Base-by-base conservation (phyloP, 2,329 filamentous ascomycete species). In the Chaetothyriales sp. region DNA sequence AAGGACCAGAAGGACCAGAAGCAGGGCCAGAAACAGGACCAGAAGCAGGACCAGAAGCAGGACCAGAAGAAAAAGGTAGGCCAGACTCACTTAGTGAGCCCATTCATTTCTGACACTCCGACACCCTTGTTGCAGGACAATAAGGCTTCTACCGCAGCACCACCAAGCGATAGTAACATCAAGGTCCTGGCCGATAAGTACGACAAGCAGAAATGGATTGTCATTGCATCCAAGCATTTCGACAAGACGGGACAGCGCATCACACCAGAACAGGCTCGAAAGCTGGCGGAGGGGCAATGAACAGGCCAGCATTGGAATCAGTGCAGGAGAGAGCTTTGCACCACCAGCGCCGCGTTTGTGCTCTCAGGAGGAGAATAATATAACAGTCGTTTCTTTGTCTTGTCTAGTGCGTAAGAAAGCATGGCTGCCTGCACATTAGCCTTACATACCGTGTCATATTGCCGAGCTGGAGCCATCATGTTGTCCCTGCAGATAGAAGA, bases 181-280 rank as follows among this genome's bases (percentile, higher is more conserved):
- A 51, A 53, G 47, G 22, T 25, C 9, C 48, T 43, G 48, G 51
- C 53, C 8, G 48, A 56, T 7, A 32, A 43, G 7, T 51, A 53
- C 32, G 53, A 58, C 48, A 51, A 51, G 46, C 54, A 55, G 39
- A 59, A 57, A 49, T 59, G 59, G 51, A 42, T 51, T 2, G 44
- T 26, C 1, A 25, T 58, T 43, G 56, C 57, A n/a, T 59, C 59
- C 2, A 57, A 51, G 44, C 57, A 60, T 47, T 61, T 55, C 39
- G 59, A 61, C 49, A 51, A 50, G 48, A 61, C 59, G 26, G 59
- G 59, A 15, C 46, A 57, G 10, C 55, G 59, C 12, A 57, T 61
- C 48, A 53, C 53, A 15, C 36, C 57, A 2, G 51, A 51, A n/a
- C 36, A 55, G 36, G 59, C 59, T 44, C 52, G 52, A 12, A 53